phyloP scores from a whole-genome alignment of 73 alveolate species.

The Paramecium sonneborni region DNA sequence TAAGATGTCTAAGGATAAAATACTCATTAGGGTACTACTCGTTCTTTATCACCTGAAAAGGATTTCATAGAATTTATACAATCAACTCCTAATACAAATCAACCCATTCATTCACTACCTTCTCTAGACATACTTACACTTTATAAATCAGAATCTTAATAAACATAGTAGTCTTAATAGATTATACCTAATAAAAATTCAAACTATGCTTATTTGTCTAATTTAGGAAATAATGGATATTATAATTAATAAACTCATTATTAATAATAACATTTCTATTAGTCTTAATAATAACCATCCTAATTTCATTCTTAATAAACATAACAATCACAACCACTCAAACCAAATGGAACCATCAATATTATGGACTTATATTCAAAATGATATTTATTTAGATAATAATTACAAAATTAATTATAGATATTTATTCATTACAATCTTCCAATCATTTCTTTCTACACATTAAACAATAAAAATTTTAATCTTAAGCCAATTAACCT shows the following conservation, averaged over 20 bases:
- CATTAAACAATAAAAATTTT: not conserved
- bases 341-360: not conserved
- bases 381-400: not conserved
- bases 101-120: constrained; percentile 6
- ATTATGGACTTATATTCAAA: constrained; percentile 1
- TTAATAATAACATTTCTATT: not conserved
- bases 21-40: not conserved
- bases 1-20: not conserved
- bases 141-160: not conserved
- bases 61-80: not conserved
- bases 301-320: not conserved
- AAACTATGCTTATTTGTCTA: not conserved
- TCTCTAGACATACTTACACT: not conserved
- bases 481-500: not conserved
- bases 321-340: not conserved
- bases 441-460: constrained; percentile 7
- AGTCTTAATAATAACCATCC: not conserved
- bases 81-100: not conserved
- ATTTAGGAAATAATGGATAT: not conserved
- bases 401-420: not conserved
- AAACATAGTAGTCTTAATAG: not conserved
- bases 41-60: not conserved
- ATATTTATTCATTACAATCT: no score
- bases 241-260: not conserved
- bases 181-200: not conserved